phyloP scores from a whole-genome alignment of 345 rosid species.

The thale cress (Arabidopsis thaliana) region TAIR10.1 NC_003076.8:20300501-20301000 shows the following conservation, averaged over 20 bases:
- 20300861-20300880: constrained; percentile 46
- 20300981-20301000: constrained; percentile 78
- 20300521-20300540: constrained; percentile 52
- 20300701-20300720: constrained; percentile 60
- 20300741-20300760: constrained; percentile 1
- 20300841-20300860: constrained; percentile 37
- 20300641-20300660: constrained; percentile 92
- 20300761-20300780: not conserved
- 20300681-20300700: constrained; percentile 96
- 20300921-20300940: not conserved
- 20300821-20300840: constrained; percentile 40
- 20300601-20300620: constrained; percentile 63
- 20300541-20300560: not conserved
- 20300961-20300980: constrained; percentile 12
- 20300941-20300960: not conserved
- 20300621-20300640: constrained; percentile 96
- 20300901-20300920: not conserved
- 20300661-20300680: constrained; percentile 76
- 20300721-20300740: constrained; percentile 24
- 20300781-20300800: constrained; percentile 11
- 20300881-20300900: constrained; percentile 3
- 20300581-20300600: not conserved
- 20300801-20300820: constrained; percentile 40
- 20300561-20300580: not conserved
- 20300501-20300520: constrained; percentile 93